Evolutionary conservation across 2,329 filamentous ascomycete genomes (phyloP).

Genomic region (Aureobasidium sp.): DNA sequence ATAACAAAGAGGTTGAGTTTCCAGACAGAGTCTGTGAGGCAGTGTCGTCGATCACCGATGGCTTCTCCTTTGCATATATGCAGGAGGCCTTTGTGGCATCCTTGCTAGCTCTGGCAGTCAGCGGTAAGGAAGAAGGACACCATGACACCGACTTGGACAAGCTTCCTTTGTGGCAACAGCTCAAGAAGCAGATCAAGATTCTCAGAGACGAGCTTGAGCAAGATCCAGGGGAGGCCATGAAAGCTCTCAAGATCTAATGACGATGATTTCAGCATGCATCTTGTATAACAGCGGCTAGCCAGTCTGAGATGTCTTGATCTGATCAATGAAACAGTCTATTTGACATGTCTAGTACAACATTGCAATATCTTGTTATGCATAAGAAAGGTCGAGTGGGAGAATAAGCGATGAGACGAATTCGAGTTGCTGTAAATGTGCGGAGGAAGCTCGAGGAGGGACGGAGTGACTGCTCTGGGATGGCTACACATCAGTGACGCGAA

Average conservation of each 20-base stretch:
- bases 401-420: background rate
- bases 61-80: constrained; percentile 60
- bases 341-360: background rate
- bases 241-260: background rate
- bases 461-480: background rate
- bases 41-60: constrained; percentile 51
- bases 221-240: background rate
- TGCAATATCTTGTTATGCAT: background rate
- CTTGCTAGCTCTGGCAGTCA: constrained; percentile 42
- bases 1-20: constrained; percentile 21
- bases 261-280: background rate
- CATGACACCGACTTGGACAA: constrained; percentile 38
- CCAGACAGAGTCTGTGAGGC: constrained; percentile 27
- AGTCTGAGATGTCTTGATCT: background rate
- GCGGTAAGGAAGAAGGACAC: constrained; percentile 20
- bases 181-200: constrained; percentile 55
- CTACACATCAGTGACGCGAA: background rate
- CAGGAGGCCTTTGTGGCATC: constrained; percentile 60
- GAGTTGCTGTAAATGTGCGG: background rate
- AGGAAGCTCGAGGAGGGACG: background rate
- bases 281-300: background rate
- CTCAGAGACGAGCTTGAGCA: constrained; percentile 49
- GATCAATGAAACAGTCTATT: background rate
- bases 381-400: background rate
- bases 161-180: constrained; percentile 50